These are phyloP conservation scores for Colletotrichum tamarilloi DNA, from an alignment of 2,329 filamentous ascomycete species.

Conservation along the genomic window DNA sequence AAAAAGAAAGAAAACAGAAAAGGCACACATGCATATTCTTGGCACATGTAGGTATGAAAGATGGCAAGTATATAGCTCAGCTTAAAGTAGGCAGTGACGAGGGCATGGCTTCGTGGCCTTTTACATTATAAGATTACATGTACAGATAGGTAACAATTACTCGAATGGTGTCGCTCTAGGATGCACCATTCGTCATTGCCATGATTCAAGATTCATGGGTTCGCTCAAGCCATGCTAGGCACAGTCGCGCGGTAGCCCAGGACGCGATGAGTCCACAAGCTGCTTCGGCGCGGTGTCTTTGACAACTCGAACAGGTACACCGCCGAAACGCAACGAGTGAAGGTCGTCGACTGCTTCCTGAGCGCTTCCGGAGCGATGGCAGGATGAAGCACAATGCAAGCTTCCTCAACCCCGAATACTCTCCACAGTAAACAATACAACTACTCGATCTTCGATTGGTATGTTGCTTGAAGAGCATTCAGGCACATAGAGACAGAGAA, in stretches of 20 bases:
- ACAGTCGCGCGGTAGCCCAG: not conserved
- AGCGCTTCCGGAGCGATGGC: not conserved
- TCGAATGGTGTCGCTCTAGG: not conserved
- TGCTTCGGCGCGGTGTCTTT: not conserved
- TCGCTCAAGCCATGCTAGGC: not conserved
- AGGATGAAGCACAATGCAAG: not conserved
- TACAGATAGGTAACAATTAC: constrained; percentile 12
- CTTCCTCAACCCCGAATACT: not conserved
- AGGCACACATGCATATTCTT: no score
- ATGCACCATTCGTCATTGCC: not conserved
- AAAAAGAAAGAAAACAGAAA: no score
- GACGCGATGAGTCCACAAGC: not conserved
- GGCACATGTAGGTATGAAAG: no score
- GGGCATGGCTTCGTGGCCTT: not conserved
- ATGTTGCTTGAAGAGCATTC: no score
- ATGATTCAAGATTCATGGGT: not conserved
- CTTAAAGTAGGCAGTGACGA: no score
- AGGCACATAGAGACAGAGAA: not conserved
- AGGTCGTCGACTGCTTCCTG: not conserved
- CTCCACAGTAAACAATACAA: not conserved
- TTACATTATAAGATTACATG: constrained; percentile 2
- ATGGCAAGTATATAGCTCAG: no score
- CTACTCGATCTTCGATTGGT: not conserved
- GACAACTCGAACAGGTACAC: not conserved
- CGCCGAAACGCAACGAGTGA: not conserved